These are phyloP conservation scores for Phytophthora lateralis DNA, from an alignment of 352 stramenopile genomes.

Conservation along the genomic window DNA sequence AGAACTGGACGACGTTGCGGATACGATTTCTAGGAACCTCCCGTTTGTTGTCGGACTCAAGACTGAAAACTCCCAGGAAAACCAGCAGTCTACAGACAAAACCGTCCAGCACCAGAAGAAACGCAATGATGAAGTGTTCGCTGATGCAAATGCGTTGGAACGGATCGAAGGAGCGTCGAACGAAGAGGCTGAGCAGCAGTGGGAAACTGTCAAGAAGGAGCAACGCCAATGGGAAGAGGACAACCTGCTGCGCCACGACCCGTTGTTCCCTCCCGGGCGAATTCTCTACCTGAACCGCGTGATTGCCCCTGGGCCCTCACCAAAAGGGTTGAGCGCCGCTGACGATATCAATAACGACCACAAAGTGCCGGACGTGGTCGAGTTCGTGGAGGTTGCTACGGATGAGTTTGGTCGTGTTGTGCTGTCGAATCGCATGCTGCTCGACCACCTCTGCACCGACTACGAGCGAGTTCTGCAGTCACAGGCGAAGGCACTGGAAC, in stretches of 20 bases:
- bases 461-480: constrained; percentile 72
- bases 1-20: constrained; percentile 46
- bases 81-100: neutral
- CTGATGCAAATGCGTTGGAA: constrained; percentile 25
- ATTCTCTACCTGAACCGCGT: constrained; percentile 74
- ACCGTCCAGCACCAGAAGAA: constrained; percentile 3
- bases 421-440: constrained; percentile 84
- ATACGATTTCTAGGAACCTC: constrained; percentile 34
- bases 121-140: constrained; percentile 12
- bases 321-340: constrained; percentile 5
- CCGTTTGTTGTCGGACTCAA: constrained; percentile 28
- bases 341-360: constrained; percentile 5
- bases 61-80: neutral
- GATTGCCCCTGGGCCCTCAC: constrained; percentile 17
- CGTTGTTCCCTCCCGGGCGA: constrained; percentile 70
- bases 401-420: constrained; percentile 77
- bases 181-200: constrained; percentile 24
- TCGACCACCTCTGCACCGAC: constrained; percentile 85
- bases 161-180: constrained; percentile 19
- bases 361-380: constrained; percentile 35
- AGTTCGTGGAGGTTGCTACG: constrained; percentile 67
- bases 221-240: constrained; percentile 34
- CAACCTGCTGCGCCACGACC: constrained; percentile 49
- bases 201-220: constrained; percentile 23
- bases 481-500: constrained; percentile 23